Conservation (phyloP, 129 eudicot genomes). For the Pittosporum tobira region DNA sequence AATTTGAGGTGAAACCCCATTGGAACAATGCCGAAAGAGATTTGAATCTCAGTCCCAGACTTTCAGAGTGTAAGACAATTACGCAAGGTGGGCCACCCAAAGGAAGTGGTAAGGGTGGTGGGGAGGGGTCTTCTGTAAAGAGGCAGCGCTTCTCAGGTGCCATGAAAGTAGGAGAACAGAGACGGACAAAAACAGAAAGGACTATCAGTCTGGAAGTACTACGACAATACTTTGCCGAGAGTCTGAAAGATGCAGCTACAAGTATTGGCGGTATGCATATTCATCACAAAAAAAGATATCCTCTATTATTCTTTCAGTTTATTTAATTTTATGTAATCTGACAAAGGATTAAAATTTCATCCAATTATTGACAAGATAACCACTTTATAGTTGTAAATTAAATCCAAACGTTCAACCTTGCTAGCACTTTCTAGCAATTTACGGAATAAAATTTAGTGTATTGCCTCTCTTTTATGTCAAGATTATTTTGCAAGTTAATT, state of each 20-base stretch:
- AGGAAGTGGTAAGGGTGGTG: not conserved
- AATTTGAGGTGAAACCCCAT: slow-evolving; percentile 38
- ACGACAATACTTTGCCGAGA: slow-evolving; percentile 60
- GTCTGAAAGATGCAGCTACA: slow-evolving; percentile 68
- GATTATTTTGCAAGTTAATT: no score
- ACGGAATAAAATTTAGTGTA: not conserved
- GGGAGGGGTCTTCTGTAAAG: slow-evolving; percentile 7
- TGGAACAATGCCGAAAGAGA: slow-evolving; percentile 12
- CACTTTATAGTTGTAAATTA: not conserved
- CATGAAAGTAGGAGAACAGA: slow-evolving; percentile 28
- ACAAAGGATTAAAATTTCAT: not conserved
- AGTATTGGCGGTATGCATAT: slow-evolving; percentile 45
- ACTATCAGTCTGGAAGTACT: slow-evolving; percentile 50
- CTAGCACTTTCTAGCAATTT: not conserved
- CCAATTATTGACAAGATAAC: not conserved
- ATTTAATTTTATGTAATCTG: not conserved
- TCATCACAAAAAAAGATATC: slow-evolving; percentile 5
- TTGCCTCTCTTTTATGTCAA: not conserved
- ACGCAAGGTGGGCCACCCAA: slow-evolving; percentile 12
- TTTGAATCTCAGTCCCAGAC: slow-evolving; percentile 11
- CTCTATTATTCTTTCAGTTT: not conserved
- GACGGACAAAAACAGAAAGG: slow-evolving; percentile 36
- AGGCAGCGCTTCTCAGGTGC: slow-evolving; percentile 21
- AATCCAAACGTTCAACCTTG: not conserved
- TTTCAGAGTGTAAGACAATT: slow-evolving; percentile 16